Conservation (phyloP, 805 yeast genomes). For the Ogataea henricii region DNA sequence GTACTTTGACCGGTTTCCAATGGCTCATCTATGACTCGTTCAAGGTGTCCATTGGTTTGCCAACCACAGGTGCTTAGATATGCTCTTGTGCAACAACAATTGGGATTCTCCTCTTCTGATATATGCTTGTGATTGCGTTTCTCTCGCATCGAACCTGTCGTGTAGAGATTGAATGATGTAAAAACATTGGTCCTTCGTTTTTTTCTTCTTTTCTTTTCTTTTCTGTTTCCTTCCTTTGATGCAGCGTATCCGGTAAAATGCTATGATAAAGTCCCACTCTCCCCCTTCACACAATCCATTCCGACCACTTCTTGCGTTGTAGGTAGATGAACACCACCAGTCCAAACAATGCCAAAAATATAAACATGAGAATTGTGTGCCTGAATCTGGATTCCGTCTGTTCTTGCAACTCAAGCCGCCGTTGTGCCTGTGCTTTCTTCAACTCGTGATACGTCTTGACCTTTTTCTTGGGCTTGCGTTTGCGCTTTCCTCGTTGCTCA, state of each 20-base stretch:
- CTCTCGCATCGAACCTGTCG: slow-evolving; percentile 1
- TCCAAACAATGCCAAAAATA: slow-evolving; percentile 29
- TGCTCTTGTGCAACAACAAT: not conserved
- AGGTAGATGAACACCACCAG: slow-evolving; percentile 30
- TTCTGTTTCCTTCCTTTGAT: not conserved
- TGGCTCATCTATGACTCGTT: slow-evolving; percentile 97
- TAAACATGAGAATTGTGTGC: slow-evolving; percentile 17
- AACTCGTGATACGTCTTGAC: slow-evolving; percentile 15
- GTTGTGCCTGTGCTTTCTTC: slow-evolving; percentile 10
- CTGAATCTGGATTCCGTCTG: slow-evolving; percentile 8
- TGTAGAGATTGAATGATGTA: too few species aligned
- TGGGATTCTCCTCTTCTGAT: not conserved
- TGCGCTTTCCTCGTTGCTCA: slow-evolving; percentile 6
- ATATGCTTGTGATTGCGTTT: not conserved
- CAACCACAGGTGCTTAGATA: slow-evolving; percentile 72
- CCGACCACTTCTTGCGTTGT: slow-evolving; percentile 34
- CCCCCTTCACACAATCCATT: slow-evolving; percentile 19
- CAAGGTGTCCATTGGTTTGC: slow-evolving; percentile 91
- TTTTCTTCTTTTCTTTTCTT: not conserved
- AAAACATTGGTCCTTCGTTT: too few species aligned
- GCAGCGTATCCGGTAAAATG: not conserved
- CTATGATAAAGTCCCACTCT: not conserved
- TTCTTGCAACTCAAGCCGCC: slow-evolving; percentile 6
- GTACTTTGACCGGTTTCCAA: slow-evolving; percentile 95
- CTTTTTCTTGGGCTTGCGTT: slow-evolving; percentile 11